Base-by-base conservation (phyloP, 192 early-diverging fungal species). In the Gigaspora rosea region DNA sequence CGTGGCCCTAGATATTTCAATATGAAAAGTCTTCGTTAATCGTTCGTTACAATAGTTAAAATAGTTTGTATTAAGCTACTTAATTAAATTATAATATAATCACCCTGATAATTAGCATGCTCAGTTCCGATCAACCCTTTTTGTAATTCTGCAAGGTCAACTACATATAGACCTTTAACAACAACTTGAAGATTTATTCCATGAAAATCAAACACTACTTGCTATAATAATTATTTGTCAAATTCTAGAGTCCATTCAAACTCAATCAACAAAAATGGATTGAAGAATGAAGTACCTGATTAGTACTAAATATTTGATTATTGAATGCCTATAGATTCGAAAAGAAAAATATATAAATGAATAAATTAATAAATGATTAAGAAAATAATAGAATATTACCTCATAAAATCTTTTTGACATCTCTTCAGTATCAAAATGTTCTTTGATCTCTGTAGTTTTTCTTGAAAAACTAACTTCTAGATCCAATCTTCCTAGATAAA, bases 151-250 rank as follows among this genome's bases (percentile, higher is more conserved):
- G 86, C 83, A 41, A 91, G 78, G 71, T 90, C 84, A 41, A 92
- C 87, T 15, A 86, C 83, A 4, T 90, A 86, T 11, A 90, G 58
- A 48, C 80, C 73, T 47, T 65, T 85, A 32, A 86, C 78, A 1
- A 75, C 59, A 32, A 80, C 56, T 15, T 80, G 54, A 27, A 97
- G 79, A 62, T 92, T 91, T 67, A 88, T 80, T 9, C 93, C 95
- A 65, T 91, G 88, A 81, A 91, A 95, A 49, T 98, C 97, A 70
- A 96, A 88, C 6, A 94, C 87, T 61, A 96, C 12, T 47, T 27
- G 27, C 72, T 73, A 61, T 18, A 73, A 47, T 12, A 50, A 32
- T 16, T 10, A 46, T 48, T 22, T 66, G 50, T 35, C 1, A 32
- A 33, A 41, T 41, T 7, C 41, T 41, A 41, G 7, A 41, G 41